Evolutionary conservation across 1,139 yeast genomes (phyloP), one percentile per base, ranked within the genome.

Genomic region (Komagataea norvegica): DNA sequence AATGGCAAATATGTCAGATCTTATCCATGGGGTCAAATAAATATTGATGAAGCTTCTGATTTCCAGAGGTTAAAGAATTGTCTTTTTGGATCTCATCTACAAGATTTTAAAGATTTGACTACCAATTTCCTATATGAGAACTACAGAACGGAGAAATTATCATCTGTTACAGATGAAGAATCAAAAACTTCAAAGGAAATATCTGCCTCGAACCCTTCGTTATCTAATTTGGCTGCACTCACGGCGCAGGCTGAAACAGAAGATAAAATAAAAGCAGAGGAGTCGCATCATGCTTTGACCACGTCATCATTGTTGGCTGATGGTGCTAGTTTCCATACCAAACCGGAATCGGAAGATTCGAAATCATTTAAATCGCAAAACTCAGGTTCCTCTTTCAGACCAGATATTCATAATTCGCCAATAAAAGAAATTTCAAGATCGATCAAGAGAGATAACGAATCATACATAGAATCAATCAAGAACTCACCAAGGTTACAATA

Each of bases 1-100:
- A 61, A 73, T 5, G 85, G 85, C 11, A 70, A 76, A 40, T 73
- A 74, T 47, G 79, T 77, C 6, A 74, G 93, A 63, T 69, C 72
- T 52, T 82, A 82, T 54, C 88, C 89, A 22, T 83, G 93, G 93
- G 91, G 91, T 14, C 57, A 70, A 29, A 72, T 81, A 27, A 83
- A 79, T 55, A 79, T 61, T 43, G 74, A 79, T 31, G 70, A 70
- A 33, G 65, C 72, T 44, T 74, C 83, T 40, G 91, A 83, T 55
- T 74, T 83, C 53, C 59, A 75, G 8, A 62, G 75, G 14, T 65
- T 83, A 56, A 80, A 78, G 51, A 76, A 78, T 38, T 87, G 83
- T 1, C 58, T 83, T 28, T 73, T 83, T 52, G 86, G 88, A 26
- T 73, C 87, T 8, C 91, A 83, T 55, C 67, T 83, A 51, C 87